These are phyloP conservation scores for Hypoxylon trugodes DNA, from an alignment of 495 filamentous ascomycete species.

Conservation along the genomic window DNA sequence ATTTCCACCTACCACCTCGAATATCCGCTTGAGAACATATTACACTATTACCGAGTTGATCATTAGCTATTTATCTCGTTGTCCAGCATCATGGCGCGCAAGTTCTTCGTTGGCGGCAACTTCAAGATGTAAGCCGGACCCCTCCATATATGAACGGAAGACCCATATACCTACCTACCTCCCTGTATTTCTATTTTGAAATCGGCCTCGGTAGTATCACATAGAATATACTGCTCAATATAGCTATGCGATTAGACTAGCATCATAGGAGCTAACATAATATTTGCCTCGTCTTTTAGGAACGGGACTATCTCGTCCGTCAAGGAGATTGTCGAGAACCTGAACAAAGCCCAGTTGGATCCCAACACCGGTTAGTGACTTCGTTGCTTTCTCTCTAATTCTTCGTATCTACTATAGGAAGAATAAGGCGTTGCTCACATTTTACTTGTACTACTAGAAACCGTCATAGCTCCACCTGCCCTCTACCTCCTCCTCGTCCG, in stretches of 20 bases:
- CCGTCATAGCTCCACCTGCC: slow-evolving; percentile 89
- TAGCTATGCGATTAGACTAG: neutral
- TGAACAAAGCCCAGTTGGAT: slow-evolving; percentile 82
- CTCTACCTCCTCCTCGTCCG: slow-evolving; percentile 89
- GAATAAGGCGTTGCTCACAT: slow-evolving; percentile 4
- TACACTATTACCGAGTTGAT: neutral
- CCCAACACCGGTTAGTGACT: slow-evolving; percentile 66
- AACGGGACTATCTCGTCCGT: slow-evolving; percentile 90
- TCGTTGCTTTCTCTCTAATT: neutral
- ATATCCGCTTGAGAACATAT: too few relatives aligned
- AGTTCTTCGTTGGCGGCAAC: slow-evolving; percentile 99
- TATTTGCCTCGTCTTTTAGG: slow-evolving; percentile 58
- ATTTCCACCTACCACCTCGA: neutral
- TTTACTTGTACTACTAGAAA: slow-evolving; percentile 63
- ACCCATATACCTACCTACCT: neutral
- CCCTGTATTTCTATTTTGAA: neutral
- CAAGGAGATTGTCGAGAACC: slow-evolving; percentile 83
- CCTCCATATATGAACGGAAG: slow-evolving; percentile 35
- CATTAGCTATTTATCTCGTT: slow-evolving; percentile 15
- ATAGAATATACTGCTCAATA: too few relatives aligned
- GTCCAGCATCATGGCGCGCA: slow-evolving; percentile 85
- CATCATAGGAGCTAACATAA: slow-evolving; percentile 15
- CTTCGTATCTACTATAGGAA: neutral
- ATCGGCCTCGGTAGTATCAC: neutral
- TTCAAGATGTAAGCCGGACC: slow-evolving; percentile 94